A percentile compares a stretch with the other conserved stretches of the same genome.
Evolutionary conservation across 2,329 filamentous ascomycete genomes (phyloP).

Genomic region (Cladosporium sp.): DNA sequence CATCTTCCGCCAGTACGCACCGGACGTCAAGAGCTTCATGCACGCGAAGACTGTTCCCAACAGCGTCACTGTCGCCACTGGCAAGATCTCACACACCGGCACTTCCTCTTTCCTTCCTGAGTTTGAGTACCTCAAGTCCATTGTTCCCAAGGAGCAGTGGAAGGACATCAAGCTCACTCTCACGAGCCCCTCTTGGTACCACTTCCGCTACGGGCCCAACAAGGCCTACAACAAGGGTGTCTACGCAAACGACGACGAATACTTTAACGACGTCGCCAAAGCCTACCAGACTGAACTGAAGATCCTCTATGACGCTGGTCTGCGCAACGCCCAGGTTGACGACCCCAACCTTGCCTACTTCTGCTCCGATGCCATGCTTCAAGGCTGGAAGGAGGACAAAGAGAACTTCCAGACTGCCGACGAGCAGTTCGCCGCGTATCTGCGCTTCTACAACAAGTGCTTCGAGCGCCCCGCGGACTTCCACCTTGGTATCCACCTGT

Average conservation of each 20-base stretch:
- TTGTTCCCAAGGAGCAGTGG: slow-evolving; percentile 56
- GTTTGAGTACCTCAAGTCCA: slow-evolving; percentile 55
- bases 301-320: slow-evolving; percentile 41
- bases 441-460: slow-evolving; percentile 70
- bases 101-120: slow-evolving; percentile 53
- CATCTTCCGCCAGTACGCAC: slow-evolving; percentile 55
- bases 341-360: slow-evolving; percentile 55
- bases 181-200: slow-evolving; percentile 21
- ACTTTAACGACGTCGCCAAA: slow-evolving; percentile 43
- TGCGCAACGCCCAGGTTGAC: slow-evolving; percentile 46
- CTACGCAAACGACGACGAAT: slow-evolving; percentile 44
- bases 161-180: slow-evolving; percentile 48
- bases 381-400: slow-evolving; percentile 63
- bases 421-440: slow-evolving; percentile 69
- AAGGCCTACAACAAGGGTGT: slow-evolving; percentile 42
- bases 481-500: slow-evolving; percentile 73
- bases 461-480: slow-evolving; percentile 58
- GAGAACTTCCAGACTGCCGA: slow-evolving; percentile 65
- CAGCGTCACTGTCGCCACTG: slow-evolving; percentile 52
- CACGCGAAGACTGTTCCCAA: slow-evolving; percentile 54
- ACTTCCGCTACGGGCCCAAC: slow-evolving; percentile 46
- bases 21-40: slow-evolving; percentile 59
- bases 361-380: slow-evolving; percentile 66
- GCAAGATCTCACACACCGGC: slow-evolving; percentile 54
- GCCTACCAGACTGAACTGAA: slow-evolving; percentile 45